Percentiles rank a stretch among this genome's conserved stretches.
Evolutionary conservation across 129 eudicot genomes (phyloP).

Genomic region (Flaveria robusta): DNA sequence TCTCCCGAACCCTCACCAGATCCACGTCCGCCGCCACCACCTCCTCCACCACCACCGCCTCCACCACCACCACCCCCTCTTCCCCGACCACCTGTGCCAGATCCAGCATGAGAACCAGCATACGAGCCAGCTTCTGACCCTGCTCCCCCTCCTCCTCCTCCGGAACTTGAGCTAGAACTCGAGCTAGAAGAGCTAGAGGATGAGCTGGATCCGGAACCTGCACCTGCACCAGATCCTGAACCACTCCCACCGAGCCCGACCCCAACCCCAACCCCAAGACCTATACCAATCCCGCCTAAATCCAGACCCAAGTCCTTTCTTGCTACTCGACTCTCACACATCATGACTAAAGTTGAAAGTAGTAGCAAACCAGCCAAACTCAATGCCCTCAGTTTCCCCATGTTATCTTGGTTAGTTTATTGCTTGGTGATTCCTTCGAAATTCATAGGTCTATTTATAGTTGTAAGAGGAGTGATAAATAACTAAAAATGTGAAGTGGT

Average conservation of each 20-base stretch:
- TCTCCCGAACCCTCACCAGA: conserved; percentile 53
- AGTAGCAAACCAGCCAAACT: conserved; percentile 35
- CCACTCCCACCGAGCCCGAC: conserved; percentile 64
- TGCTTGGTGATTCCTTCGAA: conserved; percentile 23
- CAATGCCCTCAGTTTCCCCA: conserved; percentile 35
- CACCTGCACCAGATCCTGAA: conserved; percentile 40
- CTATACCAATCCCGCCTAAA: conserved; percentile 58
- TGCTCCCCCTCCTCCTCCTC: conserved; percentile 49
- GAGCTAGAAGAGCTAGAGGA: conserved; percentile 49
- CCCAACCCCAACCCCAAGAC: conserved; percentile 54
- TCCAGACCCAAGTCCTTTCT: conserved; percentile 65
- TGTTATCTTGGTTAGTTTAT: conserved; percentile 2
- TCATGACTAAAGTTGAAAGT: conserved; percentile 34
- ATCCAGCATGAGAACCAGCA: conserved; percentile 67
- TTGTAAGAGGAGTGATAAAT: conserved; percentile 26
- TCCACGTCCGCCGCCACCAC: conserved; percentile 35
- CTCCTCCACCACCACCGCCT: conserved; percentile 27
- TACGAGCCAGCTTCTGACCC: conserved; percentile 61
- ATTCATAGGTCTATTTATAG: conserved; percentile 47
- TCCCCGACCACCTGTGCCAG: conserved; percentile 34
- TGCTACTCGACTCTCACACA: conserved; percentile 63
- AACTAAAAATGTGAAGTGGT: conserved; percentile 20
- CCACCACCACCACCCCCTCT: conserved; percentile 17
- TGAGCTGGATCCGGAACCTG: conserved; percentile 40
- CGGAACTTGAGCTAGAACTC: conserved; percentile 43